Evolutionary conservation across 2,329 filamentous ascomycete genomes (phyloP).

Genomic region (Colletotrichum abscissum): DNA sequence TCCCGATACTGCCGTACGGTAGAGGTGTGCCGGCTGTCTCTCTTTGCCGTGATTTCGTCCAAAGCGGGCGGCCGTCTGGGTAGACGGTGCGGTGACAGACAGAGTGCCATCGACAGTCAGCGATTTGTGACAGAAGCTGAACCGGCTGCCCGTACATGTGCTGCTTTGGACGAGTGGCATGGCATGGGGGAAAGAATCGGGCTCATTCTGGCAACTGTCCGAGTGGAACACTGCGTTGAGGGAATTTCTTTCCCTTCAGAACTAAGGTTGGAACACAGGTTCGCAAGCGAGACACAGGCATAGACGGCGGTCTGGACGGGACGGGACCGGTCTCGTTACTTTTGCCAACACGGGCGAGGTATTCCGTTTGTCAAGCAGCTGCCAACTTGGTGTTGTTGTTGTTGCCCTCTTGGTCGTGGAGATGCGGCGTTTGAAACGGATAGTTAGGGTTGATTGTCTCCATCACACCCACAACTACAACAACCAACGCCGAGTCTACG

Average conservation of each 20-base stretch:
- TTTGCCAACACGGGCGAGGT: not conserved
- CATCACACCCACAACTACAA: constrained; percentile 14
- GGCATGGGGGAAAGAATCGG: constrained; percentile 25
- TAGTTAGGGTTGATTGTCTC: constrained; percentile 25
- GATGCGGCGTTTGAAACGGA: constrained; percentile 14
- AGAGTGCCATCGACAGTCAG: constrained; percentile 8
- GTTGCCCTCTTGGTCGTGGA: too few species aligned
- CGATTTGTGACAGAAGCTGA: constrained; percentile 29
- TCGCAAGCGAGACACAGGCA: constrained; percentile 2
- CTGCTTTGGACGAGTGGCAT: not conserved
- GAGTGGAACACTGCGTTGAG: constrained; percentile 32
- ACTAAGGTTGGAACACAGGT: too few species aligned
- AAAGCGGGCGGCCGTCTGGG: constrained; percentile 6
- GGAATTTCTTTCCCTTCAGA: constrained; percentile 29
- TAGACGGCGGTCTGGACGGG: constrained; percentile 23
- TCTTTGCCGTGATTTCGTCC: not conserved
- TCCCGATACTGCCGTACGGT: not conserved
- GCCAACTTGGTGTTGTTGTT: too few species aligned
- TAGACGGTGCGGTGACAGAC: not conserved
- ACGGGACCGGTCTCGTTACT: not conserved
- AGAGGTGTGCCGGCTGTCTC: not conserved
- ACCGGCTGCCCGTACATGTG: not conserved
- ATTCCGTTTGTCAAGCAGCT: not conserved
- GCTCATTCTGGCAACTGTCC: constrained; percentile 30
- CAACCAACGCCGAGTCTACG: not conserved